phyloP scores from a whole-genome alignment of 345 rosid species.

The Nasturtium officinale region DNA sequence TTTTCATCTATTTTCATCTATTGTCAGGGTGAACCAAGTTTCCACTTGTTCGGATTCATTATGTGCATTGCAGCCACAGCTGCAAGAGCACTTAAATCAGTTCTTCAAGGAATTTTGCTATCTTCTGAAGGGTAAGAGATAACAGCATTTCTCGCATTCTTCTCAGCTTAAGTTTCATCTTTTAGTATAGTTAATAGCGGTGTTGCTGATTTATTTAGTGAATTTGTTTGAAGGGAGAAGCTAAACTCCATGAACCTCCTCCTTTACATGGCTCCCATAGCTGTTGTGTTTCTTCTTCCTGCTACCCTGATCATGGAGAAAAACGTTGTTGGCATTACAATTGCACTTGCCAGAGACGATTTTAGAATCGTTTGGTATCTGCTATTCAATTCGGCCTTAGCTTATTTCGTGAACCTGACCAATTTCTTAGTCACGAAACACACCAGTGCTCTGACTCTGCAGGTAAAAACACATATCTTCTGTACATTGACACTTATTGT shows the following conservation, averaged over 20 bases:
- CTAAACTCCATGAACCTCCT: conserved; percentile 62
- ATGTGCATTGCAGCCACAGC: conserved; percentile 75
- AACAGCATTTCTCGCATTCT: not conserved
- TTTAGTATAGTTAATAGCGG: not conserved
- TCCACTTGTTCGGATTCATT: conserved; percentile 68
- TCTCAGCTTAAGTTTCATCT: not conserved
- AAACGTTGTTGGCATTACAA: conserved; percentile 49
- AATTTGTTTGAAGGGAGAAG: conserved; percentile 52
- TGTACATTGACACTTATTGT: not conserved
- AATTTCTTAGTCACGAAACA: conserved; percentile 64
- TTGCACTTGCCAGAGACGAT: conserved; percentile 59
- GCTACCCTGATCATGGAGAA: conserved; percentile 56
- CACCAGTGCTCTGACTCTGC: conserved; percentile 62
- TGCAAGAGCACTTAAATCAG: conserved; percentile 78
- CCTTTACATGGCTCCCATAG: conserved; percentile 61
- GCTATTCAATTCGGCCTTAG: conserved; percentile 55
- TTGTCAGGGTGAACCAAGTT: conserved; percentile 71
- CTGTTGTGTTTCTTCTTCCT: conserved; percentile 57
- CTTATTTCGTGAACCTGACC: conserved; percentile 60
- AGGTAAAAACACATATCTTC: conserved; percentile 43
- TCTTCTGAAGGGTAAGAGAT: conserved; percentile 68
- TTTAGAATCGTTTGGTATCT: conserved; percentile 52
- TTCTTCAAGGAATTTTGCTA: conserved; percentile 72
- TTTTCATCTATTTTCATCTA: not conserved
- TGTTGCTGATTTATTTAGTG: conserved; percentile 20